Evolutionary conservation across 495 filamentous ascomycete species (phyloP), one percentile per base, ranked within the genome.

Genomic region (Emericellopsis terricola): DNA sequence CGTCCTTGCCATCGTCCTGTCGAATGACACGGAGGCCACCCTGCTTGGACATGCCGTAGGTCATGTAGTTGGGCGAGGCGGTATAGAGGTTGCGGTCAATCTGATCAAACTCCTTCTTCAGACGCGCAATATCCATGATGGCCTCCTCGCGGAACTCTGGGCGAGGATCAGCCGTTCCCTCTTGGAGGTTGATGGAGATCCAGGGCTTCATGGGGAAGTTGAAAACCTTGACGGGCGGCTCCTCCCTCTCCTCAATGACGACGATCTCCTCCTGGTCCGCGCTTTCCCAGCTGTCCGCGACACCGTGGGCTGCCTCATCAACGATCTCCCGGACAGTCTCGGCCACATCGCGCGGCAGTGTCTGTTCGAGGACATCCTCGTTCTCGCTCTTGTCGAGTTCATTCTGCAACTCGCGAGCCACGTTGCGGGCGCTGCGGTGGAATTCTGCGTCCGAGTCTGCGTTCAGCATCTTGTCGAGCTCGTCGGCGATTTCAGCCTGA

Each of bases 91-190:
- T 89, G 34, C 91, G 80, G 49, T 99, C 91, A 31, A 91, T 71
- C 52, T 96, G 91, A 52, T 99, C 91, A 44, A 96, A 96, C 5
- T 89, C 81, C 55, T 96, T 94, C 62, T 92, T 92, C 35, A 94
- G 65, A 27, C 82, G 73, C 26, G 87, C 86, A 52, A 99, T 85
- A 41, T 86, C 77, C 52, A 89, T 76, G 33, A 91, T 68, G 4
- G 69, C 59, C 44, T 85, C 78, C 33, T 78, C 71, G 14, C 69
- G 71, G 48, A 78, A 70, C 9, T 59, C 49, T n/a, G 63, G 51
- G 14, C 65, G 64, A 21, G 54, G 36, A 19, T 56, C 54, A n/a
- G 60, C 54, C 10, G 53, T 50, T n/a, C 43, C 41, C 36, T 64
- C 60, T 26, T 57, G 59, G 31, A 65, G 46, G 18, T 45, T 55